Base-by-base conservation (phyloP, 1,284 basidiomycete genomes). In the Malassezia yamatoensis region DNA sequence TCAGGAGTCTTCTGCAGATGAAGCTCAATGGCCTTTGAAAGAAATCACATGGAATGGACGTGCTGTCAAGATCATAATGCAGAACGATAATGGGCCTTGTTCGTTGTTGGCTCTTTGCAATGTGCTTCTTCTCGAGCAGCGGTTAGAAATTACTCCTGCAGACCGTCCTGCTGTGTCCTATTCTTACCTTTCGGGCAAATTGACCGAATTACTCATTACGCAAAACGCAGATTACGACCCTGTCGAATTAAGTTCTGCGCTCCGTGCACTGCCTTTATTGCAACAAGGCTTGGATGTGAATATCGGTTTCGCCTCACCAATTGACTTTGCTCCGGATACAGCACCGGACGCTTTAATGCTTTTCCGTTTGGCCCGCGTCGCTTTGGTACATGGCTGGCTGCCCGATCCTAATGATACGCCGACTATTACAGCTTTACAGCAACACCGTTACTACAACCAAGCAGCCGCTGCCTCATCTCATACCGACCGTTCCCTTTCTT, bases 301-400 rank as follows among this genome's bases (percentile, higher is more conserved):
- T 42, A 58, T 65, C 5, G 53, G 58, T 12, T 73, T 73, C 40
- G 55, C 60, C 38, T 57, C 60, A n/a, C 55, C 60, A 42, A 53
- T 46, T 29, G 52, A 57, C 13, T 73, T 73, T 51, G 42, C 48
- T 2, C 42, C 41, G 7, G 44, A 49, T 12, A 83, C 85, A 0
- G 80, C 61, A 11, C 44, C 60, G 7, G 78, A 51, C 15, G 39
- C 45, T 6, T 80, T 93, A 33, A 83, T 85, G 49, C 80, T 93
- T 4, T 94, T 94, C 70, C 78, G 83, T n/a, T 82, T 87, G 48
- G 86, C 84, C 0, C 83, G 83, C 7, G 86, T 93, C 44, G 78
- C 81, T 12, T 82, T 93, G 45, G 83, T 90, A 0, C 89, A 93
- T 62, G 90, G 90, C 1, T 93, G 90, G 90, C 79, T 93, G n/a